These are phyloP conservation scores for Epichloe elymi DNA, from an alignment of 2,329 filamentous ascomycete genomes.

Conservation along the genomic window DNA sequence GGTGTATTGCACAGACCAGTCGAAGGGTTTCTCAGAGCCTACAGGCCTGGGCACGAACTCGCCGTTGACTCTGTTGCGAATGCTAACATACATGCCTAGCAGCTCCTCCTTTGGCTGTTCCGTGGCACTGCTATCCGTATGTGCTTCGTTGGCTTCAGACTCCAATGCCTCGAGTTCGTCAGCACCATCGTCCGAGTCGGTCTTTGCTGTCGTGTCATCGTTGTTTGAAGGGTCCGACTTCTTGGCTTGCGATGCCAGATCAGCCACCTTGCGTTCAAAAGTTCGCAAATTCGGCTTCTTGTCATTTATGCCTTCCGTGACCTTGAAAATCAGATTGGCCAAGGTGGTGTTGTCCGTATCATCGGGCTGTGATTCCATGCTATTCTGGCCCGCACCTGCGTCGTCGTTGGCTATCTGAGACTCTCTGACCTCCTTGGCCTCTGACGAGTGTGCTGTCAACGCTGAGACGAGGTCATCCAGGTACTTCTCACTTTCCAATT, in stretches of 20 bases:
- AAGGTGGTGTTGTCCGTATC: slow-evolving; percentile 16
- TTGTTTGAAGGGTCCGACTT: slow-evolving; percentile 2
- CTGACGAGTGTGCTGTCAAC: slow-evolving; percentile 23
- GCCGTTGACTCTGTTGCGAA: slow-evolving; percentile 62
- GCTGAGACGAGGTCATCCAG: slow-evolving; percentile 38
- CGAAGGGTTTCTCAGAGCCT: slow-evolving; percentile 20
- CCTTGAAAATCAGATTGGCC: slow-evolving; percentile 38
- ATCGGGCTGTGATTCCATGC: not conserved
- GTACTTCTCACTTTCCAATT: slow-evolving; percentile 33
- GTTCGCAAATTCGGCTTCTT: slow-evolving; percentile 27
- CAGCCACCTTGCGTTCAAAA: slow-evolving; percentile 38
- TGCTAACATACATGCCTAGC: slow-evolving; percentile 57
- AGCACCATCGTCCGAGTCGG: not conserved
- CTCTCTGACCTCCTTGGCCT: slow-evolving; percentile 12
- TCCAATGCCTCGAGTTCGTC: not conserved
- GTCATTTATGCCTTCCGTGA: slow-evolving; percentile 33
- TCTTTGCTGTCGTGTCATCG: not conserved
- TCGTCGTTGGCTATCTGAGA: slow-evolving; percentile 9
- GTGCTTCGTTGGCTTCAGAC: not conserved
- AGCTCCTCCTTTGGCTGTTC: slow-evolving; percentile 24
- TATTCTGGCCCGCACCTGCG: not conserved
- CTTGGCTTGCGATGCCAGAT: slow-evolving; percentile 29
- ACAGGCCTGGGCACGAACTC: slow-evolving; percentile 46
- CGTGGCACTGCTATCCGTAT: not conserved
- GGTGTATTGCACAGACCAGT: slow-evolving; percentile 72